Base-by-base conservation (phyloP, 2,329 filamentous ascomycete genomes). In the Paraphaeosphaeria sporulosa region DNA sequence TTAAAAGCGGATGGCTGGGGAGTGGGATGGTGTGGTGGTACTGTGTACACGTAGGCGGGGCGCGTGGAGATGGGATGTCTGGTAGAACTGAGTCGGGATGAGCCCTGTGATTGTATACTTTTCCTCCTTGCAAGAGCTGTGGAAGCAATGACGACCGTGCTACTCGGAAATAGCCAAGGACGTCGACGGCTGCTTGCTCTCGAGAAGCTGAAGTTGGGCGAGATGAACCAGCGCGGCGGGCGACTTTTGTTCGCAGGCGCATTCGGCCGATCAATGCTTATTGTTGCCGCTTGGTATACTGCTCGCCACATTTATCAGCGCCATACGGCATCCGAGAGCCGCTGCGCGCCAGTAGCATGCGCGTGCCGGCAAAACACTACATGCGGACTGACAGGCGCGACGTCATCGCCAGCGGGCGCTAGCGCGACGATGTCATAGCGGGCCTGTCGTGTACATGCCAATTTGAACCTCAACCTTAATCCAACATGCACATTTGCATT, bases 231-330 rank as follows among this genome's bases (percentile, higher is more conserved):
- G 49, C 34, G 23, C 34, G 2, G 17, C 15, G 19, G 23, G 15
- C 23, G 50, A 52, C 50, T 52, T 44, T 43, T 54, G 38, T 54
- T 32, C 10, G 4, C 52, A 55, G 38, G 23, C 40, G 27, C 25
- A 19, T 25, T 9, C 42, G 38, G 53, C 32, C 42, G 53, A 55
- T 55, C 53, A 25, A 21, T 38, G 30, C 53, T 55, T 43, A 47
- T 48, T n/a, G 19, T 55, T 30, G 19, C n/a, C n/a, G n/a, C n/a
- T n/a, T n/a, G n/a, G n/a, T n/a, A n/a, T n/a, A 43, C 6, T 17
- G 7, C 10, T 44, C 55, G 19, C 47, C 47, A 27, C 48, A 53
- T 53, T 58, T 52, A 53, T 58, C 55, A 53, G 48, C 55, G 48
- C 40, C n/a, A n/a, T 3, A 30, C 27, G 52, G 38, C 38, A n/a